Conservation (phyloP, 257 asterid genomes). For the Ilex aquifolium region DNA sequence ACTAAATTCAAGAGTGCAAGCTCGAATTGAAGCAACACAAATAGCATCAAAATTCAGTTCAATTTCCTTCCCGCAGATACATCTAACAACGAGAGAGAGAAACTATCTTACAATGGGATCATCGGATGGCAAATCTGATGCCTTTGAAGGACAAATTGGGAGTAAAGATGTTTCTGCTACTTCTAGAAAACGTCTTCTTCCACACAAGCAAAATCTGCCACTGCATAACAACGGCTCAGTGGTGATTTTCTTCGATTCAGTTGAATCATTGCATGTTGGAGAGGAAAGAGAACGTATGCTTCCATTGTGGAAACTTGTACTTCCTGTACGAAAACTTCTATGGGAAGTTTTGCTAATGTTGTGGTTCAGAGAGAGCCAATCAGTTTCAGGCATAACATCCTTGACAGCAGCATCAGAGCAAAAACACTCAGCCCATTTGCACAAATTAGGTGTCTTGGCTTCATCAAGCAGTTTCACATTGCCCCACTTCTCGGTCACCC, state of each 20-base stretch:
- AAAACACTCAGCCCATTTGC: slow-evolving; percentile 43
- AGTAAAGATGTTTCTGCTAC: slow-evolving; percentile 37
- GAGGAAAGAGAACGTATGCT: slow-evolving; percentile 8
- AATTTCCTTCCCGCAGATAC: too few species aligned
- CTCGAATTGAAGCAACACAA: too few species aligned
- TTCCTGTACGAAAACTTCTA: too few species aligned
- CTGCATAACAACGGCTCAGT: slow-evolving; percentile 12
- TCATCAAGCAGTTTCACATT: slow-evolving; percentile 34
- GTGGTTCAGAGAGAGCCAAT: slow-evolving; percentile 21
- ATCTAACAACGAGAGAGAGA: slow-evolving; percentile 4
- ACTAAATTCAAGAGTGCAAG: too few species aligned
- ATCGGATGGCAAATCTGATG: slow-evolving; percentile 29
- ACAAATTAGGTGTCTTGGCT: slow-evolving; percentile 38
- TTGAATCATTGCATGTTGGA: slow-evolving; percentile 5
- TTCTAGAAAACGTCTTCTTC: slow-evolving; percentile 50
- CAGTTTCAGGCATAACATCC: slow-evolving; percentile 45
- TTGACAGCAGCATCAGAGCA: slow-evolving; percentile 30
- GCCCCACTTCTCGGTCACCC: slow-evolving; percentile 21
- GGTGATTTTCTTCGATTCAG: slow-evolving; percentile 16
- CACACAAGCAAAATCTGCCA: slow-evolving; percentile 39
- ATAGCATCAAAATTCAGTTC: too few species aligned
- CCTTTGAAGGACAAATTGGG: slow-evolving; percentile 39
- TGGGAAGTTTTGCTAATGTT: too few species aligned
- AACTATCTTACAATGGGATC: slow-evolving; percentile 37
- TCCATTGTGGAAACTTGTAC: not conserved